Percentiles rank a stretch among this genome's conserved stretches.
These are phyloP conservation scores for Candida michaelii DNA, from an alignment of 805 yeast species.

Conservation along the genomic window DNA sequence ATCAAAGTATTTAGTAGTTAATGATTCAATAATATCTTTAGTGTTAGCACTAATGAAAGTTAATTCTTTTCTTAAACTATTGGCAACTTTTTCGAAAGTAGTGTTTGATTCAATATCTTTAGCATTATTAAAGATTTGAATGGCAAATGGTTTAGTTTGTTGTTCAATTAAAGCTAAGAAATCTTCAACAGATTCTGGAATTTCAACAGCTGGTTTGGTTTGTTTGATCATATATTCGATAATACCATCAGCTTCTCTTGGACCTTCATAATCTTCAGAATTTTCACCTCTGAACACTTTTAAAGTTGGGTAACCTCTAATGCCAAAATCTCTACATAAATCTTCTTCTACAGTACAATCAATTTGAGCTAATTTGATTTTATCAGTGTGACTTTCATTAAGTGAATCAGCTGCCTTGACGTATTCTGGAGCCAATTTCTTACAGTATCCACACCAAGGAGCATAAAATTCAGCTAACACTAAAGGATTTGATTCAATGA, in stretches of 20 bases:
- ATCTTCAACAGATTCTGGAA: constrained; percentile 44
- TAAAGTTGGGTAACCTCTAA: constrained; percentile 83
- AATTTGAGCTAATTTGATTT: constrained; percentile 73
- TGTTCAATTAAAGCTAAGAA: constrained; percentile 51
- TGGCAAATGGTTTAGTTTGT: constrained; percentile 52
- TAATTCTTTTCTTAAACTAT: constrained; percentile 59
- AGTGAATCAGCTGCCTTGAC: constrained; percentile 68
- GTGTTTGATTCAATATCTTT: constrained; percentile 40
- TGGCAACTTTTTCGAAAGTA: constrained; percentile 66
- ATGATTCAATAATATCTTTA: constrained; percentile 37
- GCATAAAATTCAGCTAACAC: constrained; percentile 88
- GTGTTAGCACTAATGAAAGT: constrained; percentile 51
- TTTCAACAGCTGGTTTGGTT: constrained; percentile 66
- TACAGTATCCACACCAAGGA: constrained; percentile 99
- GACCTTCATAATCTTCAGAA: constrained; percentile 77
- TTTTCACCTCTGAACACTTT: constrained; percentile 64
- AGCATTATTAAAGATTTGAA: constrained; percentile 46
- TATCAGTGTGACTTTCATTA: constrained; percentile 47
- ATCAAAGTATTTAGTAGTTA: constrained; percentile 33
- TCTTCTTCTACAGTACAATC: constrained; percentile 81
- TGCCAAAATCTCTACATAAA: constrained; percentile 64
- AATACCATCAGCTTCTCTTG: constrained; percentile 79
- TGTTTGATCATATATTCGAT: constrained; percentile 77
- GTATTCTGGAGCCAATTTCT: constrained; percentile 79
- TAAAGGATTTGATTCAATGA: constrained; percentile 69